Evolutionary conservation across 2,329 filamentous ascomycete species (phyloP), one percentile per base, ranked within the genome.

Genomic region (Tolypocladium tundrense): DNA sequence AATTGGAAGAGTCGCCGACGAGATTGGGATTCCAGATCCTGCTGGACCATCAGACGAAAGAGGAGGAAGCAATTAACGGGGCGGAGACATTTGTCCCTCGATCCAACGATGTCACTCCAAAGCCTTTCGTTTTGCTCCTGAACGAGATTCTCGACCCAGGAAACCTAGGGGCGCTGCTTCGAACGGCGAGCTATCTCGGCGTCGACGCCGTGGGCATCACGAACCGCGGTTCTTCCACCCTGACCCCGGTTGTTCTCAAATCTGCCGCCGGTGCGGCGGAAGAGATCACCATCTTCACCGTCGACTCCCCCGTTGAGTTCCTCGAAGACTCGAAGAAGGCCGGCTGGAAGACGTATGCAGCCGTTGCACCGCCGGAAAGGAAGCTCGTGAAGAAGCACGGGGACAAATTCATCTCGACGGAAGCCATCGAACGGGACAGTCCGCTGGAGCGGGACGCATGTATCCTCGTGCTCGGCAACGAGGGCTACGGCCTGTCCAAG

Each of bases 121-220:
- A 86, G 55, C 90, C 90, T 0, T 78, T 95, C 37, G 77, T 95
- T 10, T 75, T 95, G 1, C 74, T 93, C 39, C 76, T 94, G 2
- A 87, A 94, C 64, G 83, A 87, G 57, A 86, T 95, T 42, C 75
- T 91, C 11, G 93, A 99, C 67, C 88, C 91, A 0, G 91, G 90
- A 33, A 99, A 99, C 68, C 77, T 97, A 1, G 94, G 94, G 48
- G 91, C 87, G 27, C 93, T 97, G 60, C 79, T 97, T 50, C 88
- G 94, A 41, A 90, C 90, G 7, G 91, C 91, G 2, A 88, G 90
- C 67, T 97, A 94, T 71, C 82, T 97, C n/a, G 93, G 93, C 27
- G 87, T 90, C 7, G 89, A 92, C 57, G 92, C 90, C 5, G 83
- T 99, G 24, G 85, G 85, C 2, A 85, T 96, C 57, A 89, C 90